Percentiles rank a stretch among this genome's conserved stretches.
Evolutionary conservation across 352 stramenopile species (phyloP).

Genomic region (Phytophthora fragariaefolia): DNA sequence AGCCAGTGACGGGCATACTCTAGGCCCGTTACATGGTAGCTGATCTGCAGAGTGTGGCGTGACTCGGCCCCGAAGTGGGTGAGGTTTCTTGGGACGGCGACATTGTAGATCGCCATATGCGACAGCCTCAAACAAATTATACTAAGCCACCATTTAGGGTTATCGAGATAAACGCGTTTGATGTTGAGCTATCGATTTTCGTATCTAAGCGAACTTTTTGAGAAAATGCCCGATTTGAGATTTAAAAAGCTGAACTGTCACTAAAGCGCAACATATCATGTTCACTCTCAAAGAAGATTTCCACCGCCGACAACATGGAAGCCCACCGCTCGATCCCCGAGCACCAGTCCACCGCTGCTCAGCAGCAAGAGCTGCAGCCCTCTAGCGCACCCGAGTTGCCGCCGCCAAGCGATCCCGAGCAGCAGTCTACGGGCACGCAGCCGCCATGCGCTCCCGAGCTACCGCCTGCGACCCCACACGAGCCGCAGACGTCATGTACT

Average conservation of each 20-base stretch:
- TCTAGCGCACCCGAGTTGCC: not conserved
- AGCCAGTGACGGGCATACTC: too few relatives aligned
- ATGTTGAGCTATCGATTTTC: slow-evolving; percentile 11
- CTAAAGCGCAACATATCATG: not conserved
- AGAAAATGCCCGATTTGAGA: slow-evolving; percentile 3
- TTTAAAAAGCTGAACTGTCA: not conserved
- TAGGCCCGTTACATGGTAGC: too few relatives aligned
- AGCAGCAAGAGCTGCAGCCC: not conserved
- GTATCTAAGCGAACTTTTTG: slow-evolving; percentile 10
- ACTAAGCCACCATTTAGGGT: slow-evolving; percentile 6
- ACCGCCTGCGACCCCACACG: too few relatives aligned
- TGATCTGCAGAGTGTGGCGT: too few relatives aligned
- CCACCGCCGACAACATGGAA: not conserved
- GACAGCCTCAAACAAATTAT: not conserved
- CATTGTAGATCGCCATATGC: too few relatives aligned
- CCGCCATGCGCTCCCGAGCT: not conserved
- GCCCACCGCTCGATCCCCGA: not conserved
- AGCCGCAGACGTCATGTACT: not conserved
- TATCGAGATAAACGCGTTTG: slow-evolving; percentile 14
- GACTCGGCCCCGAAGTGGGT: too few relatives aligned
- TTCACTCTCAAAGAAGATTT: not conserved
- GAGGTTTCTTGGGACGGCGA: too few relatives aligned
- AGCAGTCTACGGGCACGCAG: too few relatives aligned
- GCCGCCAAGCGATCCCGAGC: not conserved
- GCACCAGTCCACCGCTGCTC: not conserved